A percentile compares a stretch with the other conserved stretches of the same genome.
phyloP scores from a whole-genome alignment of 805 yeast genomes.

The Blastobotrys muscicola region DNA sequence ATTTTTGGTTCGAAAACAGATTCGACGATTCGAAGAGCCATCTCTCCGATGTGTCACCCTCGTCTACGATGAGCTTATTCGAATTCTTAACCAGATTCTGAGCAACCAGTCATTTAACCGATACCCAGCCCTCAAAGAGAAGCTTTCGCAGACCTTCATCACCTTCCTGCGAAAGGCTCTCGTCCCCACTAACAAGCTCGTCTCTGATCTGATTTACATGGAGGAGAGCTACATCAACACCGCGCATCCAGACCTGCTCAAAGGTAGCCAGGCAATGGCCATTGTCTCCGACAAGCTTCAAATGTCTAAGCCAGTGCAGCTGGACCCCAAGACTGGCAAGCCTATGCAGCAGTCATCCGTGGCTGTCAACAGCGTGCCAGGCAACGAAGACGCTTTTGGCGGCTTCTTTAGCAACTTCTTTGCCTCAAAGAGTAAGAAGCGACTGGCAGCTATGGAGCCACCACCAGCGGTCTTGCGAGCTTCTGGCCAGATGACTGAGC shows the following conservation, averaged over 20 bases:
- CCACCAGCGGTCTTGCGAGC: conserved; percentile 94
- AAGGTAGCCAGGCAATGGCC: conserved; percentile 91
- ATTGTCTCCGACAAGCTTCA: conserved; percentile 80
- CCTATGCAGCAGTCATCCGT: conserved; percentile 37
- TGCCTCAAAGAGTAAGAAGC: conserved; percentile 83
- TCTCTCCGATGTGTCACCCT: conserved; percentile 78
- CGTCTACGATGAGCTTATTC: conserved; percentile 88
- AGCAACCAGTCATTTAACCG: conserved; percentile 74
- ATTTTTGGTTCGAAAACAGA: conserved; percentile 85
- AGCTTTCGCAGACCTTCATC: conserved; percentile 70
- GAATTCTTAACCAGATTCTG: conserved; percentile 80
- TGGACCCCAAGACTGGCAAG: conserved; percentile 90
- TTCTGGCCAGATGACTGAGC: conserved; percentile 82
- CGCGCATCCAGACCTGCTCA: conserved; percentile 92
- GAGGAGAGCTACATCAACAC: conserved; percentile 95
- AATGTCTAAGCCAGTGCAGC: conserved; percentile 61
- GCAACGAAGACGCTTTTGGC: conserved; percentile 42
- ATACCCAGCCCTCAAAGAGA: conserved; percentile 88
- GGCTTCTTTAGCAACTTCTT: conserved; percentile 96
- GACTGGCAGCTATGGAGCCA: conserved; percentile 89
- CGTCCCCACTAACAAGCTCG: conserved; percentile 79
- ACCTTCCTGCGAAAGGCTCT: conserved; percentile 72
- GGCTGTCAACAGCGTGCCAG: conserved; percentile 16
- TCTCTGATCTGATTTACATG: conserved; percentile 67
- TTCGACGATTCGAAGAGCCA: conserved; percentile 91